Evolutionary conservation across 2,329 filamentous ascomycete genomes (phyloP), one percentile per base, ranked within the genome.

Genomic region (Botryosphaeria dothidea): DNA sequence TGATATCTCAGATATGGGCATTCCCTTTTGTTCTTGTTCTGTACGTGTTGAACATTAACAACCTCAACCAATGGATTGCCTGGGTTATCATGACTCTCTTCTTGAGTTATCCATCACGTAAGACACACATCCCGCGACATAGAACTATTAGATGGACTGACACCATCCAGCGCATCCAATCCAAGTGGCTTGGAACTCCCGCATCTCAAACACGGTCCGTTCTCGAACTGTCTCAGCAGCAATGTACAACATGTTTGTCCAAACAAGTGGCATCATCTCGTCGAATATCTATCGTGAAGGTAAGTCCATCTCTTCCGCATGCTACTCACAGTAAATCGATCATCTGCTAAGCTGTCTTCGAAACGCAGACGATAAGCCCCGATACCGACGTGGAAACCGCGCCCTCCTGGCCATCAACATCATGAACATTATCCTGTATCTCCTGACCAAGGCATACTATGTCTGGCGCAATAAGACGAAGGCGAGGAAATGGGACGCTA

Each of bases 151-250:
- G 34, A 8, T 66, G 80, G 75, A 41, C 31, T 56, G 11, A 56
- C 52, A 79, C 81, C n/a, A 13, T n/a, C 11, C 17, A 58, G 54
- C 54, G 2, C 54, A 85, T 65, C 78, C 82, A 0, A 82, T 84
- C 41, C 80, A 83, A 67, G 82, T 83, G 3, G 79, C 72, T 23
- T 84, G 81, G 80, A 80, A 79, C 68, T 81, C 68, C 9, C 65
- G 67, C 15, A 69, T 68, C 49, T 45, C 61, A 1, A 68, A 68
- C 61, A 66, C 63, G 3, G 68, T 69, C 21, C 65, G 67, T n/a
- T 66, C 67, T 7, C 67, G 68, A 4, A 67, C 68, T 29, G 66
- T 68, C 9, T 67, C 51, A 27, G 69, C 72, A 1, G 72, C 72
- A 0, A 51, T 60, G 15, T 74, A 74, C 67, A 74, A 74, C 67